These are phyloP conservation scores for Brassica hybrid DNA, from an alignment of 441 rosid genomes.

Conservation along the genomic window DNA sequence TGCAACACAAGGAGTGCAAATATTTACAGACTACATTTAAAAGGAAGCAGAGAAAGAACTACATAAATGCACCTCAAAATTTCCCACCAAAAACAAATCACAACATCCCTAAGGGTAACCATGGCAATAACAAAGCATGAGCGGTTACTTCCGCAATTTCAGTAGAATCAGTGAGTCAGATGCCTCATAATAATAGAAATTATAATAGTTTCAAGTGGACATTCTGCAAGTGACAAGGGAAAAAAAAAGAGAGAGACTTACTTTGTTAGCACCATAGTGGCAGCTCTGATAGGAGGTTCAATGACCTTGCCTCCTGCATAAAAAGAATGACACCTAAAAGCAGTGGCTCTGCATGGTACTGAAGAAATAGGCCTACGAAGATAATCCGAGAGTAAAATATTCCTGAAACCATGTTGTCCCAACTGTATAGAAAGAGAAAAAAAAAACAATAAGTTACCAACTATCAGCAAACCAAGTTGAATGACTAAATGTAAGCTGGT, in stretches of 20 bases:
- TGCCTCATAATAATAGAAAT: not conserved
- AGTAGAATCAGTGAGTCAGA: slow-evolving; percentile 4
- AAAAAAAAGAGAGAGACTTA: slow-evolving; percentile 32
- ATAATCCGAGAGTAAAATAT: slow-evolving; percentile 41
- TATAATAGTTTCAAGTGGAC: slow-evolving; percentile 18
- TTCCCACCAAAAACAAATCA: not conserved
- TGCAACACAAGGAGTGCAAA: slow-evolving; percentile 44
- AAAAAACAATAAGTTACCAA: slow-evolving; percentile 18
- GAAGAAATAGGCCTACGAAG: slow-evolving; percentile 49
- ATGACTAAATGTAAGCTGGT: not conserved
- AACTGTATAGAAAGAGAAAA: slow-evolving; percentile 46
- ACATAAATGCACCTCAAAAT: slow-evolving; percentile 11
- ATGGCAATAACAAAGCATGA: slow-evolving; percentile 20
- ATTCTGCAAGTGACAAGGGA: slow-evolving; percentile 15
- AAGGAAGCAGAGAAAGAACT: slow-evolving; percentile 16
- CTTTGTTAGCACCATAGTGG: slow-evolving; percentile 59
- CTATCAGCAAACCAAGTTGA: slow-evolving; percentile 12
- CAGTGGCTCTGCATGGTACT: slow-evolving; percentile 46
- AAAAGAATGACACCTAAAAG: slow-evolving; percentile 65
- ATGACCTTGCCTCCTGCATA: slow-evolving; percentile 50
- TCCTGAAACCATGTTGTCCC: slow-evolving; percentile 49
- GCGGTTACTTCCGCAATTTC: not conserved
- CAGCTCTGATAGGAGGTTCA: slow-evolving; percentile 61
- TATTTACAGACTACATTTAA: slow-evolving; percentile 16
- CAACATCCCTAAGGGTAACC: slow-evolving; percentile 10